Evolutionary conservation across 2,329 filamentous ascomycete genomes (phyloP), one percentile per base, ranked within the genome.

Genomic region (Scytalidium sp.): DNA sequence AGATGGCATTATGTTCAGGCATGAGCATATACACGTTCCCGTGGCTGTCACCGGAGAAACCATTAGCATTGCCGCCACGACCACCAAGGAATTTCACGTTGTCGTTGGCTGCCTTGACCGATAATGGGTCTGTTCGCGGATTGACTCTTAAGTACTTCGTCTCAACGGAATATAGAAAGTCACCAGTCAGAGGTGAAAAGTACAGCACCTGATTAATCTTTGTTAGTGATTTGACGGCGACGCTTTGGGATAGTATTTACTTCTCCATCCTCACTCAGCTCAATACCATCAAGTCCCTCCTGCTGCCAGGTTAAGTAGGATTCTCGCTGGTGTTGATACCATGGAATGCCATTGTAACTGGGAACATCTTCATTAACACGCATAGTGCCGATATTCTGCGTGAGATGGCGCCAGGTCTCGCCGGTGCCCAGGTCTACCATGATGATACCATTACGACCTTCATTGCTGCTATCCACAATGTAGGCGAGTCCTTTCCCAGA

Each of bases 11-110:
- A 17, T 70, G 64, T 52, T 68, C 65, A 1, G 71, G 72, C 68
- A 75, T 75, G 21, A 72, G 61, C 65, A 74, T 71, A 50, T 75
- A 75, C 11, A 75, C 64, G 8, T 70, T 63, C 1, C 73, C 72
- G 17, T 71, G 66, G 21, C 57, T 67, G 48, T 76, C 72, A 10
- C 67, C 68, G 15, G 72, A 64, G 54, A 74, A 76, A 2, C 72
- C 71, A 50, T 75, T 75, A 5, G 69, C 71, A 25, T 74, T 68
- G 1, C 71, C 71, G 3, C 73, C 73, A 2, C 72, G 64, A 50
- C 73, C 66, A 11, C 74, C 75, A 11, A 75, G 69, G 22, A 63
- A 69, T 3, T 67, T 68, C 9, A 78, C 73, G 46, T 75, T 75
- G 46, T 72, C 67, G n/a, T 66, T 67, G 1, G 72, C 72, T 13